Base-by-base conservation (phyloP, 768 basidiomycete species). In the Termitomyces heimii region DNA sequence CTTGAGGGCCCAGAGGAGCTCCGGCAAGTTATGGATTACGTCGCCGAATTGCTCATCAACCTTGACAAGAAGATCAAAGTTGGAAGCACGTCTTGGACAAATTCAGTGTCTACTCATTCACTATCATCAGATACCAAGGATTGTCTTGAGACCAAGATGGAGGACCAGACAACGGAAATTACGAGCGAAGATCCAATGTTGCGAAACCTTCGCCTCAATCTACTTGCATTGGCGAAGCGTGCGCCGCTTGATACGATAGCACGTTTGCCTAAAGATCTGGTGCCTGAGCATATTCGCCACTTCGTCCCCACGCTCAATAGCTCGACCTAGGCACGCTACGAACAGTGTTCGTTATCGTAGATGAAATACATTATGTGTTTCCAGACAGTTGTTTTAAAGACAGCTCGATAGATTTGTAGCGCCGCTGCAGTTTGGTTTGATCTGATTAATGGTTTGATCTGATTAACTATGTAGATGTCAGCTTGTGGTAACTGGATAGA, bases 211-310 rank as follows among this genome's bases (percentile, higher is more conserved):
- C 79, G 89, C 39, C 73, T 92, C 61, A 91, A 89, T 66, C 73
- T 92, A 29, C 77, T 92, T 28, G 88, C 89, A 2, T 75, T 92
- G 34, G 86, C 87, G 56, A 89, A 90, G 66, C 80, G 88, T 6
- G 88, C 88, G 10, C 90, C 90, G 1, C 65, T 90, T 59, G 86
- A 89, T 63, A 83, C 79, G 57, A 86, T 89, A 53, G 84, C 84
- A 16, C 75, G 75, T 31, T 66, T 89, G 40, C 86, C 86, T 9
- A 73, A 78, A 42, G 83, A 86, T 45, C 68, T 89, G 47, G 85
- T 89, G 2, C 87, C 85, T 2, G 82, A 83, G 62, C 77, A 82
- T 63, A 81, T 89, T 53, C 76, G 85, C 50, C 76, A 77, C 62
- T 80, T 82, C 58, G 82, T 89, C 13, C 86, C 86, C 20, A 85